A percentile compares a stretch with the other conserved stretches of the same genome.
These are phyloP conservation scores for Biscogniauxia sp. DNA, from an alignment of 2,329 filamentous ascomycete species.

Conservation along the genomic window DNA sequence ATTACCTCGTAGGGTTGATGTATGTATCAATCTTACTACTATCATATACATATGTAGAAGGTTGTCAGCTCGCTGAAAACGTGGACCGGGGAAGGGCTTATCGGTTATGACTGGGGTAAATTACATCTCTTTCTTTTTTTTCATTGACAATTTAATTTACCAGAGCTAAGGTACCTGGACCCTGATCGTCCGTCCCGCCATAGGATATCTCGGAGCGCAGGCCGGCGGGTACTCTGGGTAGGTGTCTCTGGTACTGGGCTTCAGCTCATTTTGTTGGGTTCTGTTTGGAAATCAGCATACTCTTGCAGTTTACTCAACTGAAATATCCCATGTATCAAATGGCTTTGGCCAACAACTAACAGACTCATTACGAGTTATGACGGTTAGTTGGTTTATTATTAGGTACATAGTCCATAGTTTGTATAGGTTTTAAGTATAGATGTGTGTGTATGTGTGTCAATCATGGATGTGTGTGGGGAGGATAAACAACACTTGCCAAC, in stretches of 20 bases:
- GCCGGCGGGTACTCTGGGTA: too few relatives aligned
- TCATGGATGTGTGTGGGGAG: not conserved
- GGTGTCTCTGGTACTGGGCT: too few relatives aligned
- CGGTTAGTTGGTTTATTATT: too few relatives aligned
- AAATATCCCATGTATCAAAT: too few relatives aligned
- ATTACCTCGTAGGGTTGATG: not conserved
- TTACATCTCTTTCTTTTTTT: not conserved
- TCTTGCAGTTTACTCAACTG: too few relatives aligned
- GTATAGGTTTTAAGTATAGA: too few relatives aligned
- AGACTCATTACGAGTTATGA: too few relatives aligned
- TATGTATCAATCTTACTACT: not conserved
- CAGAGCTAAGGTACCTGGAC: not conserved
- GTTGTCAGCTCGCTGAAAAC: not conserved
- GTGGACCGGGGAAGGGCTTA: not conserved
- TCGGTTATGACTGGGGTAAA: not conserved
- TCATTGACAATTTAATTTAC: not conserved
- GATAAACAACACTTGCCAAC: not conserved
- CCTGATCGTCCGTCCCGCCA: not conserved
- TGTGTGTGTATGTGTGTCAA: not conserved
- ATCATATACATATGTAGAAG: too few relatives aligned
- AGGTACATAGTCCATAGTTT: too few relatives aligned
- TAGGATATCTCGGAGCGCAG: not conserved
- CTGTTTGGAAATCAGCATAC: too few relatives aligned
- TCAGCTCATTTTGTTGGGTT: not conserved
- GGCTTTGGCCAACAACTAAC: too few relatives aligned